Conservation (phyloP, 202 grass and related monocot genomes). For the Eragrostis tef region DNA sequence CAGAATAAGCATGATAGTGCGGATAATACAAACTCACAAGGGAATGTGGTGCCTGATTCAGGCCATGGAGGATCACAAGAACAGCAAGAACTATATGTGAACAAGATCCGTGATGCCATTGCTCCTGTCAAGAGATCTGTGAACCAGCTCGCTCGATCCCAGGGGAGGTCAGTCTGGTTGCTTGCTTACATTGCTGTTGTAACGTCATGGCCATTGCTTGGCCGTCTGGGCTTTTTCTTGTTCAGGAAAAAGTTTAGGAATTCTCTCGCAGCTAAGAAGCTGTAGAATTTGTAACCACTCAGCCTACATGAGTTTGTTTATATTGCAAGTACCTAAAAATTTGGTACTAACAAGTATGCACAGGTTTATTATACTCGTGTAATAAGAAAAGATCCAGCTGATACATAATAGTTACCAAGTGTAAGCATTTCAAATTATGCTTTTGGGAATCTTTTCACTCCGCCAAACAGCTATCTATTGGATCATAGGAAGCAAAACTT, state of each 20-base stretch:
- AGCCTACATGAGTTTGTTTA: constrained; percentile 2
- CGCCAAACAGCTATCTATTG: neutral
- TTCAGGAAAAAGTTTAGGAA: constrained; percentile 65
- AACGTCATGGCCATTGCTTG: constrained; percentile 85
- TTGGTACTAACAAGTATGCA: constrained; percentile 10
- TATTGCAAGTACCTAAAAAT: constrained; percentile 32
- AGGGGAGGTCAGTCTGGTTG: constrained; percentile 69
- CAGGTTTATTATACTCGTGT: neutral
- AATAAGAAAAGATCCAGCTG: constrained; percentile 28
- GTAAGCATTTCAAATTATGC: neutral
- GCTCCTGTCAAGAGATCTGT: constrained; percentile 75
- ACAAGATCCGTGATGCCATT: constrained; percentile 54
- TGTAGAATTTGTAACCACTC: constrained; percentile 36
- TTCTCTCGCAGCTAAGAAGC: constrained; percentile 38
- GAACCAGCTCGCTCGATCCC: constrained; percentile 56
- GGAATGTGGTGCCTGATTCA: constrained; percentile 1
- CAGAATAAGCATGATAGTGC: constrained; percentile 16
- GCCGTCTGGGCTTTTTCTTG: constrained; percentile 57
- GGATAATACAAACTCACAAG: constrained; percentile 37
- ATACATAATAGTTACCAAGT: neutral
- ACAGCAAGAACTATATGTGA: constrained; percentile 24
- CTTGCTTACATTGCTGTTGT: constrained; percentile 79
- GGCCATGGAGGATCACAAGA: constrained; percentile 26
- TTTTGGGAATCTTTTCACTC: neutral
- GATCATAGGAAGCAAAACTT: neutral